Conservation (phyloP, 139 green algal genomes). For the Chara braunii region DNA sequence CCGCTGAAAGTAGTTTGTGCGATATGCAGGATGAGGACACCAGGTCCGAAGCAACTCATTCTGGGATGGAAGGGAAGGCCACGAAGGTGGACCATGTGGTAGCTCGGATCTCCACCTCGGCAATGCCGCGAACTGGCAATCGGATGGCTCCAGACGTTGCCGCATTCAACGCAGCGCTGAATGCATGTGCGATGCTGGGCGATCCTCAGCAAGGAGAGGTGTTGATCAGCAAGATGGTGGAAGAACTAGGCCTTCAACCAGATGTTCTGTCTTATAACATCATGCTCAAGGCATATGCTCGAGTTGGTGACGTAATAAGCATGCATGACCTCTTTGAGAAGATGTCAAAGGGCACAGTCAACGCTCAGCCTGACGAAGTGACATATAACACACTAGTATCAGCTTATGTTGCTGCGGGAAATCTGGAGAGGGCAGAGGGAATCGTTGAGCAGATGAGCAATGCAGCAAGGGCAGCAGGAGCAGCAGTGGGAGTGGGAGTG, state of each 20-base stretch:
- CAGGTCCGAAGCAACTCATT: too few species aligned
- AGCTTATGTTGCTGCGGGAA: not conserved
- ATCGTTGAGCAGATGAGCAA: constrained; percentile 21
- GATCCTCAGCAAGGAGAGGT: not conserved
- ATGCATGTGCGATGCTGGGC: constrained; percentile 8
- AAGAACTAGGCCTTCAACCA: not conserved
- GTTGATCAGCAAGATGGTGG: constrained; percentile 1
- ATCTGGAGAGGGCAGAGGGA: constrained; percentile 8
- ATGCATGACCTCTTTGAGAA: not conserved
- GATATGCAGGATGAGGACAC: too few species aligned
- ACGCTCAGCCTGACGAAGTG: not conserved
- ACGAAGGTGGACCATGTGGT: not conserved
- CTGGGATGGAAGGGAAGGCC: not conserved
- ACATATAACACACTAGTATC: constrained; percentile 24
- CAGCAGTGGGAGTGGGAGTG: too few species aligned
- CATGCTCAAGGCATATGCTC: constrained; percentile 10
- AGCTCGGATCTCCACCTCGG: not conserved
- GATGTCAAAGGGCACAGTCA: not conserved
- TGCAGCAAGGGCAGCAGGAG: too few species aligned
- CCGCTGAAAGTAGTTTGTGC: too few species aligned
- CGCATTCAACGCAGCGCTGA: constrained; percentile 12
- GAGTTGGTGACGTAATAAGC: too few species aligned
- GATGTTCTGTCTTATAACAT: constrained; percentile 16
- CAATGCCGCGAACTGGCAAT: not conserved
- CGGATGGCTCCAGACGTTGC: constrained; percentile 1